Evolutionary conservation across 1,284 basidiomycete genomes (phyloP).

Genomic region (Ceratorhiza oryzae-sativae): DNA sequence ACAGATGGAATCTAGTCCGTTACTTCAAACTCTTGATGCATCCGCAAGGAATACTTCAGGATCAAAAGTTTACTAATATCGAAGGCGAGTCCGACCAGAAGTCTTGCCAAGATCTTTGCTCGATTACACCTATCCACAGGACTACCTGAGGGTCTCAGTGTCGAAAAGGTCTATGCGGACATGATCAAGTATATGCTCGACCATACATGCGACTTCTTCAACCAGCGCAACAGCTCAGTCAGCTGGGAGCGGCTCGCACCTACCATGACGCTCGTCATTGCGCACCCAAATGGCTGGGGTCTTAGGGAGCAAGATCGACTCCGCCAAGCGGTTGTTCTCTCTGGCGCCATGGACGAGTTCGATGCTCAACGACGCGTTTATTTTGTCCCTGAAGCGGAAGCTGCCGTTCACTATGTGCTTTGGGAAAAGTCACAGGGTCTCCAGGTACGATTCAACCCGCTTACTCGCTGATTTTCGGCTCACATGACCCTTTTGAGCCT

Average conservation of each 20-base stretch:
- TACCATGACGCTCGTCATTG: slow-evolving; percentile 4
- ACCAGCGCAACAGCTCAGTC: not conserved
- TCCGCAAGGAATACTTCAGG: not conserved
- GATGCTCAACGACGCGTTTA: not conserved
- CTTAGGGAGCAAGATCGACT: slow-evolving; percentile 2
- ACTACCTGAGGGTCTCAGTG: not conserved
- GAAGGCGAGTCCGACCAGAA: no score
- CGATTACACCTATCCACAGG: not conserved
- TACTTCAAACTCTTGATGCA: slow-evolving; percentile 28
- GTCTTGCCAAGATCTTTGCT: no score
- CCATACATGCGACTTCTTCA: slow-evolving; percentile 12
- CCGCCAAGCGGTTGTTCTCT: not conserved
- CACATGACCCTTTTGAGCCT: not conserved
- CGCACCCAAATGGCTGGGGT: slow-evolving; percentile 25
- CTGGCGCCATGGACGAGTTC: not conserved
- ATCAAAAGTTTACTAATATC: not conserved
- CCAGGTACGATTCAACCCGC: not conserved
- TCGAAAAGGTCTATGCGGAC: slow-evolving; percentile 19
- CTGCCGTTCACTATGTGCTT: slow-evolving; percentile 16
- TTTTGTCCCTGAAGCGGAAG: slow-evolving; percentile 26
- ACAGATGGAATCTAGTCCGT: not conserved
- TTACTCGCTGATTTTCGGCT: not conserved
- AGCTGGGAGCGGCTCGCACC: slow-evolving; percentile 1
- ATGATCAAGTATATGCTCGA: slow-evolving; percentile 12
- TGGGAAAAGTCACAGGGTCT: slow-evolving; percentile 18